These are phyloP conservation scores for Coleophoma cylindrospora DNA, from an alignment of 2,329 filamentous ascomycete genomes.

Conservation along the genomic window DNA sequence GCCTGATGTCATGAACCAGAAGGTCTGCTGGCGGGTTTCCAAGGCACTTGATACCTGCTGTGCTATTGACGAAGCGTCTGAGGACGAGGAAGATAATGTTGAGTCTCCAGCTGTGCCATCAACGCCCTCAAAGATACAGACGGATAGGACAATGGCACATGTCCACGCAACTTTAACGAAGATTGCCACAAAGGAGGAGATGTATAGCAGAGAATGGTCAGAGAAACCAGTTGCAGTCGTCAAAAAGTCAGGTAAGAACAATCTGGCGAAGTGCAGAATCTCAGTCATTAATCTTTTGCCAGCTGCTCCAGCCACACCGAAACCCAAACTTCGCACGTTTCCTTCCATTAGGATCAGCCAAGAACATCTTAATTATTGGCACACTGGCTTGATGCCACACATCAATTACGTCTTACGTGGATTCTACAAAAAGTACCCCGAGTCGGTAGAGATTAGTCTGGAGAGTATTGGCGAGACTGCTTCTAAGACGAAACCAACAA, in stretches of 20 bases:
- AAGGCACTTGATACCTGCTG: constrained; percentile 52
- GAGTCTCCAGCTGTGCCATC: constrained; percentile 32
- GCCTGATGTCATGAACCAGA: constrained; percentile 50
- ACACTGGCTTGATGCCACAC: constrained; percentile 64
- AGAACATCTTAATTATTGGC: constrained; percentile 66
- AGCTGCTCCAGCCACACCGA: constrained; percentile 12
- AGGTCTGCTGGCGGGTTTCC: constrained; percentile 46
- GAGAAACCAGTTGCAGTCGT: constrained; percentile 16
- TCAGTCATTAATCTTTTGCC: constrained; percentile 6
- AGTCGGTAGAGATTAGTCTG: constrained; percentile 74
- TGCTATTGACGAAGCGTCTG: constrained; percentile 54
- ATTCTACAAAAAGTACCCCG: constrained; percentile 68
- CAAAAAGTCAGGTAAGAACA: constrained; percentile 13
- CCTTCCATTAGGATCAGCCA: constrained; percentile 53
- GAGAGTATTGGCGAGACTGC: constrained; percentile 68
- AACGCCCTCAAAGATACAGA: constrained; percentile 9
- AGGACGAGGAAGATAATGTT: constrained; percentile 45
- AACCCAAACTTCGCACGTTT: constrained; percentile 49
- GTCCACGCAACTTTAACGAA: background rate
- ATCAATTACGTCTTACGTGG: constrained; percentile 66
- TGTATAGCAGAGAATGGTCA: constrained; percentile 7
- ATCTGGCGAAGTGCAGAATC: background rate
- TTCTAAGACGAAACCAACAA: constrained; percentile 63
- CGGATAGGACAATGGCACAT: background rate
- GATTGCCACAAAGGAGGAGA: background rate